Evolutionary conservation across 1,139 yeast species (phyloP).

Genomic region (Yamadazyma triangularis): DNA sequence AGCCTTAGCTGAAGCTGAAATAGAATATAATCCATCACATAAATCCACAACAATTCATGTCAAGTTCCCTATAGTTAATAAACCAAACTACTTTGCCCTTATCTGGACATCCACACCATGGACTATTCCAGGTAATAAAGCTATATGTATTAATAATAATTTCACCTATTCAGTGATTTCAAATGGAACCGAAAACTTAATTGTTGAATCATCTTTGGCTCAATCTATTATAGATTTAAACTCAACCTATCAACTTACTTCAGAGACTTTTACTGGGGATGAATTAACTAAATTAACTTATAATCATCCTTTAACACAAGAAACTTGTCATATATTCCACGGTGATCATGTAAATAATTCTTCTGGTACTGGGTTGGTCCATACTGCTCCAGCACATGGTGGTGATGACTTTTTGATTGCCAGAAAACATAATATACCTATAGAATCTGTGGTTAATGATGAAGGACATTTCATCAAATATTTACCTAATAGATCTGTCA

Average conservation of each 20-base stretch:
- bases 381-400: conserved; percentile 98
- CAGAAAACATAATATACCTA: conserved; percentile 47
- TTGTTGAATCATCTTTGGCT: conserved; percentile 48
- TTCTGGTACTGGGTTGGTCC: conserved; percentile 95
- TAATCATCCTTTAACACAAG: conserved; percentile 50
- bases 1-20: conserved; percentile 94
- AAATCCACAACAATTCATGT: conserved; percentile 67
- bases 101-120: conserved; percentile 99
- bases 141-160: conserved; percentile 66
- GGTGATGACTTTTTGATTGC: conserved; percentile 86
- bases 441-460: conserved; percentile 76
- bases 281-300: conserved; percentile 45
- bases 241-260: conserved; percentile 28
- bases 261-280: conserved; percentile 33
- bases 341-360: conserved; percentile 78
- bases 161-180: conserved; percentile 54
- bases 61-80: conserved; percentile 35
- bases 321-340: conserved; percentile 56
- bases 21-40: conserved; percentile 78
- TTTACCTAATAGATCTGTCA: conserved; percentile 48
- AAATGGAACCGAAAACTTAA: conserved; percentile 33
- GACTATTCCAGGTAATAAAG: conserved; percentile 88
- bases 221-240: conserved; percentile 23
- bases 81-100: conserved; percentile 23
- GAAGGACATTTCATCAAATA: conserved; percentile 58